Evolutionary conservation across 1,284 basidiomycete species (phyloP), one percentile per base, ranked within the genome.

Genomic region (Porogramme epimiltina): DNA sequence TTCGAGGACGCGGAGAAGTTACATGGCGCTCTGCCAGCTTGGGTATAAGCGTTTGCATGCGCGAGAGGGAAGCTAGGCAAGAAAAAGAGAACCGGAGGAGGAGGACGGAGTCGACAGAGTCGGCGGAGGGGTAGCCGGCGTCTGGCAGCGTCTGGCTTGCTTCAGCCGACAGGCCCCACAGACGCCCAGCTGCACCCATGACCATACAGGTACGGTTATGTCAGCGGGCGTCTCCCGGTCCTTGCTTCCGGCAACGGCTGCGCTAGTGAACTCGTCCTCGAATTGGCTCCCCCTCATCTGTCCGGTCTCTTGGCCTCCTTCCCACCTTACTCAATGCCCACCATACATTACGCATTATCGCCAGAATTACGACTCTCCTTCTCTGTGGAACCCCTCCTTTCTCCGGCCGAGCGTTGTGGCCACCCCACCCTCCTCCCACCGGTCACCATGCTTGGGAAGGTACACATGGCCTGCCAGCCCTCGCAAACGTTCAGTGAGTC

Each of bases 21-120:
- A 80, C 78, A 80, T 81, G 70, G 68, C 69, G 73, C 62, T 63
- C 62, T 62, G 58, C 62, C 59, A 64, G 55, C 49, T 55, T 66
- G 60, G 66, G 66, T 54, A 66, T 62, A 56, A 69, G 69, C 63
- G 69, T 77, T 78, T 78, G 71, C 80, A 82, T 82, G 67, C 78
- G 77, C 77, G 49, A n/a, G n/a, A n/a, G n/a, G n/a, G n/a, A n/a
- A n/a, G n/a, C n/a, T n/a, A n/a, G n/a, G n/a, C n/a, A n/a, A n/a
- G n/a, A n/a, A n/a, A n/a, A n/a, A n/a, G n/a, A n/a, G n/a, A n/a
- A n/a, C n/a, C n/a, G n/a, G n/a, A n/a, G n/a, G n/a, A n/a, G n/a
- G 51, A 50, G 54, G 40, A 51, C 36, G 47, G 48, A 31, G 28
- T 8, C 28, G 28, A 31, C 9, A 31, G 28, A 31, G 28, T 8